Evolutionary conservation across 2,329 filamentous ascomycete species (phyloP).

Genomic region (Alternaria atra): DNA sequence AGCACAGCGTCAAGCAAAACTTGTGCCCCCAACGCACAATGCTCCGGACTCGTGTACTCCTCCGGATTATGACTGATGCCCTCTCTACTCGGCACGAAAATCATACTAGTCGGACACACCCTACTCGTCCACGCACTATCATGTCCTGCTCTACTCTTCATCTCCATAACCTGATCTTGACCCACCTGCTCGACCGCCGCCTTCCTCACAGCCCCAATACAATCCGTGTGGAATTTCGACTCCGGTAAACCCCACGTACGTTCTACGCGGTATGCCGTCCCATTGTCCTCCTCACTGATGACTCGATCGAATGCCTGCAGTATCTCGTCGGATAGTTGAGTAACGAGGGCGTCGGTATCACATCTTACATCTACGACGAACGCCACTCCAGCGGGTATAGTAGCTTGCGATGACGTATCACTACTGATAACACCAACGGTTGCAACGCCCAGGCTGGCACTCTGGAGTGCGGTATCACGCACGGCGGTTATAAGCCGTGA

Average conservation of each 20-base stretch:
- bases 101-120: conserved; percentile 51
- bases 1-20: conserved; percentile 53
- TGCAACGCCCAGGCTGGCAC: conserved; percentile 31
- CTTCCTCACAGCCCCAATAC: conserved; percentile 31
- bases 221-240: conserved; percentile 32
- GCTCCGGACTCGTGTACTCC: conserved; percentile 55
- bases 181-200: conserved; percentile 30
- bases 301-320: conserved; percentile 17
- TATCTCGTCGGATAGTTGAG: conserved; percentile 29
- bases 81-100: conserved; percentile 56
- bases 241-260: conserved; percentile 40
- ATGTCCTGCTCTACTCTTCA: conserved; percentile 40
- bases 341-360: conserved; percentile 36
- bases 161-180: conserved; percentile 34
- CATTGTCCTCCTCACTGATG: conserved; percentile 31
- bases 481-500: conserved; percentile 38
- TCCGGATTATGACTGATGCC: conserved; percentile 57
- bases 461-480: conserved; percentile 32
- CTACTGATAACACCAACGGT: conserved; percentile 41
- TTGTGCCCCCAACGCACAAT: conserved; percentile 57
- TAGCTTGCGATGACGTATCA: conserved; percentile 42
- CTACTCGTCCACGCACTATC: conserved; percentile 41
- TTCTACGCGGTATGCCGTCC: conserved; percentile 31
- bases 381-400: conserved; percentile 38
- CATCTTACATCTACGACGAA: conserved; percentile 44